These are phyloP conservation scores for Bodo saltans DNA, from an alignment of 78 protist species.

Conservation along the genomic window DNA sequence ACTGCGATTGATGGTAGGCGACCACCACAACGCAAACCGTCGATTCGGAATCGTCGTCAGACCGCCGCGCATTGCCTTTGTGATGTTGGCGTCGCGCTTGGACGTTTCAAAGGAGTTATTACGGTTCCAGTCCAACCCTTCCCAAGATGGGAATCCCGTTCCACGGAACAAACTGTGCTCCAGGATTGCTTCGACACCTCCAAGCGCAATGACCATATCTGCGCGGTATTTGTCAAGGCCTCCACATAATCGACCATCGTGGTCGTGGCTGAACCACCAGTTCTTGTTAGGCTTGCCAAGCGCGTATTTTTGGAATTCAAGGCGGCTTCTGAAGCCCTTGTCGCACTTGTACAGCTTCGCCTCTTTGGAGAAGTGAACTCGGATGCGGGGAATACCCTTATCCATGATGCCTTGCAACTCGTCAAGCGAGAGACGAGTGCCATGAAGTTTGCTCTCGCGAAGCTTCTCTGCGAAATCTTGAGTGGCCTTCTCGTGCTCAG, in stretches of 20 bases:
- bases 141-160: conserved; percentile 99
- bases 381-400: conserved; percentile 97
- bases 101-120: conserved; percentile 88
- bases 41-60: conserved; percentile 99
- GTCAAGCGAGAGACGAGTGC: conserved; percentile 95
- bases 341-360: conserved; percentile 96
- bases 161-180: conserved; percentile 99
- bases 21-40: conserved; percentile 99
- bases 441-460: conserved; percentile 86
- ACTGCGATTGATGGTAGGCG: conserved; percentile 99
- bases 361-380: conserved; percentile 95
- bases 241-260: conserved; percentile 99
- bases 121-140: conserved; percentile 99
- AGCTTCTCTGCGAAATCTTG: conserved; percentile 94
- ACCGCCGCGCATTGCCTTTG: conserved; percentile 99
- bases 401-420: conserved; percentile 99
- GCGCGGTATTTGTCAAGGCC: conserved; percentile 98
- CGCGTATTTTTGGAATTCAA: conserved; percentile 95
- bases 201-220: conserved; percentile 99
- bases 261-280: conserved; percentile 99
- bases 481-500: conserved; percentile 98
- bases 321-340: conserved; percentile 98
- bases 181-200: conserved; percentile 99
- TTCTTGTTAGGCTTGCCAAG: conserved; percentile 84
- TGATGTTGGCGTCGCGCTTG: conserved; percentile 96